Percentiles rank a stretch among this genome's conserved stretches.
These are phyloP conservation scores for Polychytrium aggregatum DNA, from an alignment of 192 early-diverging fungal species.

Conservation along the genomic window DNA sequence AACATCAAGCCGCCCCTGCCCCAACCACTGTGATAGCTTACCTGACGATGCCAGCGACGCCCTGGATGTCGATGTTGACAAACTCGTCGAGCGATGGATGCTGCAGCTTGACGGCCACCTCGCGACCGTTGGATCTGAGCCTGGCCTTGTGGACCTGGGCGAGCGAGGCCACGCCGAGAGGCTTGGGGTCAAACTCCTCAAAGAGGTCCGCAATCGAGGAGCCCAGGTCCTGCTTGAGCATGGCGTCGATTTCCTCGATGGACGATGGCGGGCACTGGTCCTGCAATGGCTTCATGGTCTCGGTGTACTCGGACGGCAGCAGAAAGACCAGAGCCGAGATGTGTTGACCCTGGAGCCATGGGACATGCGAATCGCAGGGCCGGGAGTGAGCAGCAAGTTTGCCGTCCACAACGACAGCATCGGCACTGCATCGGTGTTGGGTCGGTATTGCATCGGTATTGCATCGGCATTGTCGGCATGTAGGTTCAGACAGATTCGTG, in stretches of 20 bases:
- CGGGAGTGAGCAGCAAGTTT: too few relatives aligned
- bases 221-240: slow-evolving; percentile 63
- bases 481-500: too few relatives aligned
- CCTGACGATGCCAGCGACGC: slow-evolving; percentile 46
- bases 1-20: too few relatives aligned
- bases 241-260: slow-evolving; percentile 51
- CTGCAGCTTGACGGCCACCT: slow-evolving; percentile 90
- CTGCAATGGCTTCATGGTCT: slow-evolving; percentile 69
- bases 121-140: slow-evolving; percentile 46
- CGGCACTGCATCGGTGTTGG: neutral
- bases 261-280: slow-evolving; percentile 72
- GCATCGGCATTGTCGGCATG: too few relatives aligned
- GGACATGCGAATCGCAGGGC: too few relatives aligned
- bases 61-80: slow-evolving; percentile 69
- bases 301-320: slow-evolving; percentile 82
- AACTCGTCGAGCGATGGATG: slow-evolving; percentile 72
- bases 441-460: neutral
- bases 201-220: slow-evolving; percentile 56
- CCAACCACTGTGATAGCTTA: too few relatives aligned
- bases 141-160: slow-evolving; percentile 86
- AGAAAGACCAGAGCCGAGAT: slow-evolving; percentile 72
- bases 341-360: slow-evolving; percentile 75
- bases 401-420: too few relatives aligned
- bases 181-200: slow-evolving; percentile 62
- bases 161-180: slow-evolving; percentile 86